Conservation (phyloP, 2,329 filamentous ascomycete genomes). For the Cladosporium austrohemisphaericum region DNA sequence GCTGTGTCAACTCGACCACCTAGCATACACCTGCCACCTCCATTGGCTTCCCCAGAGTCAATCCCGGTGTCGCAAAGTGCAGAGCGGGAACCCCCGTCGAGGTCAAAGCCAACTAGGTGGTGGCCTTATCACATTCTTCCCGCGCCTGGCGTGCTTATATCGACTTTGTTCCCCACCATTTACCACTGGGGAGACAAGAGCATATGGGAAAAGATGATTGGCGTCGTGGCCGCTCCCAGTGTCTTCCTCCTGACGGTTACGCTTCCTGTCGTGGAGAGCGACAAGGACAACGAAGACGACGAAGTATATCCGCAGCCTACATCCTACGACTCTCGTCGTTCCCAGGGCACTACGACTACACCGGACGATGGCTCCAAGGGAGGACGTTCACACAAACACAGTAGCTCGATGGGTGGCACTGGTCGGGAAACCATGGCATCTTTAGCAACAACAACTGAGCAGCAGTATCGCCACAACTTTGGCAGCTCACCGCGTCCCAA, state of each 20-base stretch:
- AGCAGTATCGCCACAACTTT: slow-evolving; percentile 27
- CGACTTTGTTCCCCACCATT: slow-evolving; percentile 82
- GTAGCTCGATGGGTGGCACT: slow-evolving; percentile 19
- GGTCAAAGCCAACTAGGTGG: slow-evolving; percentile 29
- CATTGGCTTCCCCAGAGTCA: slow-evolving; percentile 49
- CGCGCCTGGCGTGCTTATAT: slow-evolving; percentile 64
- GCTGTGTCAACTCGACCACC: slow-evolving; percentile 46
- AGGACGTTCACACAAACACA: slow-evolving; percentile 17
- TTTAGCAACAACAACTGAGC: slow-evolving; percentile 28
- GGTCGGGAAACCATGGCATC: slow-evolving; percentile 34
- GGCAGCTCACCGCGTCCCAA: slow-evolving; percentile 10
- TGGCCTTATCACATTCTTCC: slow-evolving; percentile 78
- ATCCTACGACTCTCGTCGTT: slow-evolving; percentile 11
- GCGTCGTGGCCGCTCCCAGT: slow-evolving; percentile 78
- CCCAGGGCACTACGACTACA: not conserved
- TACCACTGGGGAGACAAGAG: slow-evolving; percentile 76
- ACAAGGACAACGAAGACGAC: slow-evolving; percentile 46
- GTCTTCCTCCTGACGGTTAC: slow-evolving; percentile 89
- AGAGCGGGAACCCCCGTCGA: slow-evolving; percentile 22
- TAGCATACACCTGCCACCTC: slow-evolving; percentile 55
- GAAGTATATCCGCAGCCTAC: slow-evolving; percentile 7
- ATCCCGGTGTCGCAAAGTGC: slow-evolving; percentile 32
- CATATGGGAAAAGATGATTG: slow-evolving; percentile 79
- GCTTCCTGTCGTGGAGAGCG: slow-evolving; percentile 80
- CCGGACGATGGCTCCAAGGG: not conserved